These are phyloP conservation scores for Magnaporthiopsis rhizophila DNA, from an alignment of 2,329 filamentous ascomycete species.

Conservation along the genomic window DNA sequence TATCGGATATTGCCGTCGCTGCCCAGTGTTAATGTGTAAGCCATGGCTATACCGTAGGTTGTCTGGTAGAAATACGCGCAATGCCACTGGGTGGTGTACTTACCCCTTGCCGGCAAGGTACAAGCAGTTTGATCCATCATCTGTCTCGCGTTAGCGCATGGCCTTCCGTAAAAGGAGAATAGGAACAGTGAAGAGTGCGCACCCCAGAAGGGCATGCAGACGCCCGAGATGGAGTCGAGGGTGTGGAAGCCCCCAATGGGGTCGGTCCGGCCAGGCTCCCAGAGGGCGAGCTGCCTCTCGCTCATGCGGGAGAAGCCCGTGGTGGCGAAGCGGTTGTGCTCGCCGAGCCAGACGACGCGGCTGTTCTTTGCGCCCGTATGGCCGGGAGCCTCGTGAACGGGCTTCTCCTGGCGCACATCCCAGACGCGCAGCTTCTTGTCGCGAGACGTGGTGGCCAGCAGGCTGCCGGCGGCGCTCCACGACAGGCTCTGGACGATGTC, in stretches of 20 bases:
- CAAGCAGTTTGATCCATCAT: slow-evolving; percentile 89
- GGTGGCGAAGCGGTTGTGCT: slow-evolving; percentile 90
- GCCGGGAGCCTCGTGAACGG: slow-evolving; percentile 74
- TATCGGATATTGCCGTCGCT: slow-evolving; percentile 99
- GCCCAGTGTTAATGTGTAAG: slow-evolving; percentile 11
- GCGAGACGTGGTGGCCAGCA: slow-evolving; percentile 85
- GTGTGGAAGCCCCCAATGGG: slow-evolving; percentile 86
- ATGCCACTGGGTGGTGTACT: slow-evolving; percentile 22
- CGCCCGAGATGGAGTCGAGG: slow-evolving; percentile 91
- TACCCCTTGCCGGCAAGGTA: slow-evolving; percentile 97
- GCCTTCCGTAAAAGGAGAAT: too few species aligned
- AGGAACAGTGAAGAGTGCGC: slow-evolving; percentile 17
- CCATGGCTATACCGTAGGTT: not conserved
- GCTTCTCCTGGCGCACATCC: slow-evolving; percentile 90
- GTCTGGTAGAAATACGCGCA: not conserved
- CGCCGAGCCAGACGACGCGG: slow-evolving; percentile 92
- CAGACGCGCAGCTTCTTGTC: slow-evolving; percentile 98
- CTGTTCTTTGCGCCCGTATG: slow-evolving; percentile 97
- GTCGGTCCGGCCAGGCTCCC: slow-evolving; percentile 81
- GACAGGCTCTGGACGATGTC: slow-evolving; percentile 94
- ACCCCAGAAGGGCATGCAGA: slow-evolving; percentile 99
- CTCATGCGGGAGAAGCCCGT: slow-evolving; percentile 99
- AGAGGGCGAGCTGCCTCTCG: slow-evolving; percentile 89
- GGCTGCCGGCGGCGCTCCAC: slow-evolving; percentile 83
- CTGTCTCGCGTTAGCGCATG: slow-evolving; percentile 26